Base-by-base conservation (phyloP, 768 basidiomycete genomes). In the Pleurotus ostreatus region DNA sequence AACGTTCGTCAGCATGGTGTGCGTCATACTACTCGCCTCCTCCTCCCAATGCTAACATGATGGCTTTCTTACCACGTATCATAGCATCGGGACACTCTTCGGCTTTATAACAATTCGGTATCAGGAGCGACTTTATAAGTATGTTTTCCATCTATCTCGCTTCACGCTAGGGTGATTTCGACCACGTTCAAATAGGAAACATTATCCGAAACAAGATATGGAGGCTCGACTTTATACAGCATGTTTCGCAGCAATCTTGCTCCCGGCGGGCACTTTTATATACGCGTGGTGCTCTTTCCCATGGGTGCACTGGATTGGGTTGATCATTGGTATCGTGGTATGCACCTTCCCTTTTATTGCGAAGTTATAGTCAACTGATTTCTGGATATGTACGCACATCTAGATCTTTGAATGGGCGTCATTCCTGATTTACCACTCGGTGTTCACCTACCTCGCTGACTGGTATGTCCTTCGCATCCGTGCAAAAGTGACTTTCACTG, bases 271-370 rank as follows among this genome's bases (percentile, higher is more conserved):
- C 18, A 83, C 84, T 74, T 80, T 87, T 69, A 78, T 87, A 52
- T 88, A 83, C 59, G 85, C 84, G 0, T 89, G 85, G 83, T 83
- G 82, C 3, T 77, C 81, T 5, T 78, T 68, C 57, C 59, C 75
- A 1, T 57, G 59, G n/a, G 74, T 86, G 2, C 75, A 73, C 47
- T 88, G 85, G 86, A 77, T 82, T 26, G 79, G 71, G 1, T 74
- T 78, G 1, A 68, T 71, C 18, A 76, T 85, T 23, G 83, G 79
- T 8, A 68, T 85, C 4, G 64, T 65, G 15, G 73, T 74, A 57
- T 59, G 67, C 38, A 12, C 18, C 26, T 30, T 2, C 1, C 2
- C 26, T 30, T 20, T 2, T 2, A 20, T 1, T 20, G 20, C 20
- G 20, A 20, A 20, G 2, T 20, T 2, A 1, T 20, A 20, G 20